Evolutionary conservation across 2,329 filamentous ascomycete genomes (phyloP).

Genomic region (Geosmithia putterillii): DNA sequence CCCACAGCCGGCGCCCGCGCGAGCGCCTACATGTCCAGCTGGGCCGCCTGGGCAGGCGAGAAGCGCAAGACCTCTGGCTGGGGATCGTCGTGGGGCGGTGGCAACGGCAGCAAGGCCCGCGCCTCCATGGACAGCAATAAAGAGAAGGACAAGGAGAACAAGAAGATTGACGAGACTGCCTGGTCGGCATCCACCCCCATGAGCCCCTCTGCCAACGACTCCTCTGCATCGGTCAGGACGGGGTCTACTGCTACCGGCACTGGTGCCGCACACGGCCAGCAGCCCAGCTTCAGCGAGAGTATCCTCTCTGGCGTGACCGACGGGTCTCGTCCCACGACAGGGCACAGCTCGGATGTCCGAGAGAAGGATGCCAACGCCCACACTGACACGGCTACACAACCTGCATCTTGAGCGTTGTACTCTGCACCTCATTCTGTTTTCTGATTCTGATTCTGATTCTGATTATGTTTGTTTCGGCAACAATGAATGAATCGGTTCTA

Average conservation of each 20-base stretch:
- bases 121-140: too few relatives aligned
- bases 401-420: too few relatives aligned
- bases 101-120: conserved; percentile 8
- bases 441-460: too few relatives aligned
- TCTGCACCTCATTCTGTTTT: too few relatives aligned
- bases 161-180: conserved; percentile 1
- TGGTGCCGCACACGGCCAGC: conserved; percentile 15
- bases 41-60: conserved; percentile 61
- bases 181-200: conserved; percentile 15
- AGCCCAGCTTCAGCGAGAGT: conserved; percentile 31
- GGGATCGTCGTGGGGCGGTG: conserved; percentile 26
- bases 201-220: conserved; percentile 10
- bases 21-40: conserved; percentile 54
- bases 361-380: background rate
- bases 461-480: too few relatives aligned
- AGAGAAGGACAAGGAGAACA: conserved; percentile 8
- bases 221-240: conserved; percentile 14
- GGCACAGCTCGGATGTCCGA: background rate
- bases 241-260: background rate
- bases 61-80: conserved; percentile 51
- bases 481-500: too few relatives aligned
- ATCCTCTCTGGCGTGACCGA: conserved; percentile 24
- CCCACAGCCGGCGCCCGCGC: conserved; percentile 43
- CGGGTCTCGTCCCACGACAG: conserved; percentile 4
- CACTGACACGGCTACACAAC: too few relatives aligned